Percentiles rank a stretch among this genome's conserved stretches.
phyloP scores from a whole-genome alignment of 306 rosid genomes.

The Citrullus mucosospermus region DNA sequence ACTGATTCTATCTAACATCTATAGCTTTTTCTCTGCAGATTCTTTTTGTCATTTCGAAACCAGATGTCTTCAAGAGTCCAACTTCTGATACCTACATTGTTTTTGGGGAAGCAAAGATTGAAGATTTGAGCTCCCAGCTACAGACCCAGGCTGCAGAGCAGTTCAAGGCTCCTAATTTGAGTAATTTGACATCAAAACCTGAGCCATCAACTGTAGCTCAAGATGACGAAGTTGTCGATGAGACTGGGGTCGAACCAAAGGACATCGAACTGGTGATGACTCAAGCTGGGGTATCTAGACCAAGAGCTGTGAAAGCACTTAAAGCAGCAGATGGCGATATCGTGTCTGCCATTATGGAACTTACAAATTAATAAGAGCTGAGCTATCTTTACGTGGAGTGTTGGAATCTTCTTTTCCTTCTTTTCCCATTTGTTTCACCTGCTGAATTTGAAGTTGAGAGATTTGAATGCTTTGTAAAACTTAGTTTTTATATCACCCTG shows the following conservation, averaged over 20 bases:
- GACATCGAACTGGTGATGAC: constrained; percentile 85
- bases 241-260: constrained; percentile 75
- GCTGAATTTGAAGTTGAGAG: background rate
- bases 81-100: constrained; percentile 75
- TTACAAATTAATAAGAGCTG: constrained; percentile 40
- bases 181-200: constrained; percentile 47
- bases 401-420: background rate
- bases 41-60: constrained; percentile 75
- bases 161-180: constrained; percentile 70
- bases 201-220: constrained; percentile 51
- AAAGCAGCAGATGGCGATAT: constrained; percentile 66
- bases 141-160: constrained; percentile 92
- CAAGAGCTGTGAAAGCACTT: constrained; percentile 72
- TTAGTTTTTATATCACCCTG: background rate
- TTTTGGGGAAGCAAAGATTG: constrained; percentile 87
- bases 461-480: background rate
- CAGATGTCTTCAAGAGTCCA: constrained; percentile 90
- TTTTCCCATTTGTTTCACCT: background rate
- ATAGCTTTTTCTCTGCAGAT: constrained; percentile 23
- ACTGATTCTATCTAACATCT: background rate
- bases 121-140: constrained; percentile 81
- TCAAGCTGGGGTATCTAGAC: constrained; percentile 76
- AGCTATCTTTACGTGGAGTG: background rate
- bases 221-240: constrained; percentile 80
- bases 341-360: constrained; percentile 89